Conservation (phyloP, 2,329 filamentous ascomycete species). For the Epichloe coenophiala region DNA sequence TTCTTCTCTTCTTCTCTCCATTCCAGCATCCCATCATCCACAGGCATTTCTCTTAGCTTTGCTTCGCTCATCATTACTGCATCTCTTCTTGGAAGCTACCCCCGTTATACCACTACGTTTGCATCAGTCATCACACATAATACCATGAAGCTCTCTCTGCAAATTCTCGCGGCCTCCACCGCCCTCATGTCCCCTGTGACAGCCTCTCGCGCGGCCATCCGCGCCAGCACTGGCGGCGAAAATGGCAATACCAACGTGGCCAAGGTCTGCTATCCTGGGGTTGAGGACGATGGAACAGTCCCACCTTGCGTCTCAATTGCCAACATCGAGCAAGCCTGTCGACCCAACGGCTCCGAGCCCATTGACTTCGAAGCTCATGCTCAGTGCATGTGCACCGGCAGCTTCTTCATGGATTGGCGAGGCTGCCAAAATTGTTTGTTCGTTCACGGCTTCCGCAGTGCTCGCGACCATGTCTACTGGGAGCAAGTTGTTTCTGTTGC, state of each 20-base stretch:
- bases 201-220: neutral
- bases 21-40: neutral
- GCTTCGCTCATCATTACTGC: constrained; percentile 1
- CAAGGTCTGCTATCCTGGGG: constrained; percentile 7
- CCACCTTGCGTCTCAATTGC: constrained; percentile 19
- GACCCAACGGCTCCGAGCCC: constrained; percentile 15
- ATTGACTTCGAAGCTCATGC: constrained; percentile 15
- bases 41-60: neutral
- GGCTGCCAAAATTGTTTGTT: constrained; percentile 28
- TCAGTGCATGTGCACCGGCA: constrained; percentile 28
- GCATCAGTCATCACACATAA: neutral
- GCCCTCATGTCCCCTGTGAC: constrained; percentile 7
- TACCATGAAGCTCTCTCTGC: constrained; percentile 8
- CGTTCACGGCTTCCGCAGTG: constrained; percentile 25
- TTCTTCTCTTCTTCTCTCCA: neutral
- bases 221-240: neutral
- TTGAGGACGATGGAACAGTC: neutral
- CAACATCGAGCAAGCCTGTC: constrained; percentile 17
- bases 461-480: constrained; percentile 21
- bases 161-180: constrained; percentile 4
- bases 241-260: neutral
- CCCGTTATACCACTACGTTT: neutral
- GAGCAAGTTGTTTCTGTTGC: constrained; percentile 21
- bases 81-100: constrained; percentile 1
- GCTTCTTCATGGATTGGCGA: constrained; percentile 29